A percentile compares a stretch with the other conserved stretches of the same genome.
Evolutionary conservation across 2,329 filamentous ascomycete genomes (phyloP).

Genomic region (Penicillium sclerotigenum): DNA sequence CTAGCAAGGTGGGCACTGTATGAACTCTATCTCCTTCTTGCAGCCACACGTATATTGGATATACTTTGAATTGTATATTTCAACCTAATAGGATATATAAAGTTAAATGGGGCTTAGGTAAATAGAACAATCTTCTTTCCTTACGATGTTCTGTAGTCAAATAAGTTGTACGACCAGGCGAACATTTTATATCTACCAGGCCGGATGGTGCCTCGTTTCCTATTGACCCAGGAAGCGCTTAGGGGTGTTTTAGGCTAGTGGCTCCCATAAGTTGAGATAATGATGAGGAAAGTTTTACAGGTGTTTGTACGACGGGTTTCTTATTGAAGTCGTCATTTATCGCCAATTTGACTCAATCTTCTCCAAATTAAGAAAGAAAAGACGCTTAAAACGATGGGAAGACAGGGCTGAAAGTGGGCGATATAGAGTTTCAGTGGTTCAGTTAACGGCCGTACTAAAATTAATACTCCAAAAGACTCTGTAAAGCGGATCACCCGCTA

Average conservation of each 20-base stretch:
- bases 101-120: not conserved
- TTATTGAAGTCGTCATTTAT: not conserved
- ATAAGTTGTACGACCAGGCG: not conserved
- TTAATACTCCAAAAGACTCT: not conserved
- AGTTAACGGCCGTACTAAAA: not conserved
- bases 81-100: not conserved
- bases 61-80: conserved; percentile 1
- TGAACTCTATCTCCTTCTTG: not conserved
- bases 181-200: not conserved
- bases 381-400: too few relatives aligned
- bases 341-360: not conserved
- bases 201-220: not conserved
- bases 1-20: not conserved
- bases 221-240: not conserved
- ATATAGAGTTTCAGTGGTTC: not conserved
- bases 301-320: not conserved
- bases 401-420: not conserved
- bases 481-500: not conserved
- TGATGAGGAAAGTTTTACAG: not conserved
- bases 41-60: conserved; percentile 7
- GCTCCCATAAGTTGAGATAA: not conserved
- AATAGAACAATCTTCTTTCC: not conserved
- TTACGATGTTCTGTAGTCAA: not conserved
- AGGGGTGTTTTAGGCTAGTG: not conserved
- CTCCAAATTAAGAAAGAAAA: not conserved